Evolutionary conservation across 306 rosid genomes (phyloP).

Genomic region (Corylus avellana): DNA sequence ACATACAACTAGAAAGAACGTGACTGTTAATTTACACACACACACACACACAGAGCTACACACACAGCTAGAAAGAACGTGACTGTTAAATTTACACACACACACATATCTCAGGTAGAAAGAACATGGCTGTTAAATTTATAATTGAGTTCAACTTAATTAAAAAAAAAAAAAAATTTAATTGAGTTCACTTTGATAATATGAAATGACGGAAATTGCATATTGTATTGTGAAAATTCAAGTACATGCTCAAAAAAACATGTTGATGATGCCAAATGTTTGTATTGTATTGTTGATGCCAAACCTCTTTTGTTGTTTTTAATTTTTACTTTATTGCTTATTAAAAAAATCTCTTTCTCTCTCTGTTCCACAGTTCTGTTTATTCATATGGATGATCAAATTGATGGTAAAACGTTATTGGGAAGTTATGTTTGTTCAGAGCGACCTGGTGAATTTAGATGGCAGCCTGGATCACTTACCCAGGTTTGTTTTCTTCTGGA

Average conservation of each 20-base stretch:
- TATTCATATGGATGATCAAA: conserved; percentile 95
- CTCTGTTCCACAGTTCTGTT: conserved; percentile 61
- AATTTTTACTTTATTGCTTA: background rate
- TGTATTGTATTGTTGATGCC: background rate
- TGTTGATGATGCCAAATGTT: background rate
- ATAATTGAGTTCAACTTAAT: too few species aligned
- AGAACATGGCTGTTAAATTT: background rate
- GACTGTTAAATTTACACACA: too few species aligned
- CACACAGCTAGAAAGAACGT: too few species aligned
- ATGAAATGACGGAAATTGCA: too few species aligned
- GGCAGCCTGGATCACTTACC: conserved; percentile 97
- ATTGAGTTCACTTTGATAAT: too few species aligned
- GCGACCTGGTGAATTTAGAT: conserved; percentile 85
- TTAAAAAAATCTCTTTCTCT: background rate
- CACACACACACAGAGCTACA: background rate
- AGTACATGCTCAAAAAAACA: background rate
- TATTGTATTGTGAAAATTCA: too few species aligned
- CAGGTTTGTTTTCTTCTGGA: conserved; percentile 57
- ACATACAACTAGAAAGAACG: too few species aligned
- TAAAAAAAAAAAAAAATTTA: too few species aligned
- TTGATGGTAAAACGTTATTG: conserved; percentile 78
- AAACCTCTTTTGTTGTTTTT: background rate
- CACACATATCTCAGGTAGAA: background rate
- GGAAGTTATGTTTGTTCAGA: conserved; percentile 87
- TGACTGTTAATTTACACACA: too few species aligned